Evolutionary conservation across 2,329 filamentous ascomycete species (phyloP), one percentile per base, ranked within the genome.

Genomic region (Trichoderma sp.): DNA sequence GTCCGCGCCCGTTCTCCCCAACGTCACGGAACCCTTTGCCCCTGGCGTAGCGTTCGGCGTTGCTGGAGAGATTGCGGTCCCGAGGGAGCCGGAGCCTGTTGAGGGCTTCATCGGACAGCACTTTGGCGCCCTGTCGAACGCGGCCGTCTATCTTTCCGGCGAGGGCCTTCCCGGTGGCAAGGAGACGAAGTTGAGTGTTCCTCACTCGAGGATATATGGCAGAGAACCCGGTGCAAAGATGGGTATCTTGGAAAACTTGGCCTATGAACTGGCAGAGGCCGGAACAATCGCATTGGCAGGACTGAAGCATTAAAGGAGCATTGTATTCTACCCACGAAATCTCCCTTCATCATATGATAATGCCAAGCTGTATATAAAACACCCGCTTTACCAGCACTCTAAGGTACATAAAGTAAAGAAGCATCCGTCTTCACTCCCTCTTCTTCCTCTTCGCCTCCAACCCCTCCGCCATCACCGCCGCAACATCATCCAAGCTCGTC

Each of bases 81-180:
- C 65, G 9, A 30, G 17, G 7, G 55, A 67, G 5, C 51, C 63
- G 0, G 56, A 57, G 47, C 51, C 56, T 4, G n/a, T 59, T 10
- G 41, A 59, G 3, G 63, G 63, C 41, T 67, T 78, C 73, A 64
- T 79, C 24, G 67, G 79, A 10, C 75, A 75, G 28, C 79, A 83
- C 64, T 91, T 92, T 72, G 88, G 89, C 24, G 87, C 83, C 10
- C 76, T 89, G 19, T 88, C 88, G 0, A 82, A 85, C 58, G 77
- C 82, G 17, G 89, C 88, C 5, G 72, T 90, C 17, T 88, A 83
- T 68, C 64, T 88, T n/a, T 74, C 76, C 2, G 60, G 66, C 12
- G 21, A 45, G 6, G 57, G 56, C 6, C 26, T 64, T 3, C 50
- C 19, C 12, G 60, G 64, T 2, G 64, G 67, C 9, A 68, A 69